Evolutionary conservation across 129 eudicot species (phyloP), one percentile per base, ranked within the genome.

Genomic region (Tagetes erecta): DNA sequence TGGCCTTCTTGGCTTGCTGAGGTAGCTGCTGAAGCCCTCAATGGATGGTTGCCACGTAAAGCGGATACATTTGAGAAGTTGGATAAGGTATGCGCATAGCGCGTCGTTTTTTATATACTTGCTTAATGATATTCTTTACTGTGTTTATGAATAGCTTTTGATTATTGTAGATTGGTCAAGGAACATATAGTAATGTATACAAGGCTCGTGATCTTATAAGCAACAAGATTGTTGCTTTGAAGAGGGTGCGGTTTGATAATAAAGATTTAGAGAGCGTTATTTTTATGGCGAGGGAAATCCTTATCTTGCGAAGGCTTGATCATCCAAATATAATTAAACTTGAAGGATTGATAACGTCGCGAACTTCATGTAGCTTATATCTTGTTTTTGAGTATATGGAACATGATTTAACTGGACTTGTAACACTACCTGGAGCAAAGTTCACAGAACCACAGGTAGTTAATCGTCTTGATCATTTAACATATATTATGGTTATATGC

Each of bases 311-410:
- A 57, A 86, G 88, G 81, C 96, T 92, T 74, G 83, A 92, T 81
- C 98, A 92, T 73, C 94, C 96, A 27, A 92, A 92, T 83, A 80
- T 89, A 33, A 89, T 92, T 59, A 89, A 87, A 76, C 76, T 92
- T 49, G 96, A 92, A 81, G 98, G 94, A 74, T 77, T 92, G 72
- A 81, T 92, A 59, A 81, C 92, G 4, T 92, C 98, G 3, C 78
- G 78, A 50, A 74, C 86, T 31, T 92, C 98, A 58, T 77, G 79
- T 46, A 89, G 92, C 62, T 83, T 92, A 76, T 89, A 89, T 75
- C 96, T 92, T 64, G 92, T 92, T 39, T 87, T 92, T 65, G 96
- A 92, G 80, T 92, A 92, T 55, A 92, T 92, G 97, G 97, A 92
- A 79, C 98, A 92, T 68, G 98, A 92, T 78, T 87, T 92, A 55